phyloP scores from a whole-genome alignment of 768 basidiomycete species.

The Trichaptum fuscoviolaceum region DNA sequence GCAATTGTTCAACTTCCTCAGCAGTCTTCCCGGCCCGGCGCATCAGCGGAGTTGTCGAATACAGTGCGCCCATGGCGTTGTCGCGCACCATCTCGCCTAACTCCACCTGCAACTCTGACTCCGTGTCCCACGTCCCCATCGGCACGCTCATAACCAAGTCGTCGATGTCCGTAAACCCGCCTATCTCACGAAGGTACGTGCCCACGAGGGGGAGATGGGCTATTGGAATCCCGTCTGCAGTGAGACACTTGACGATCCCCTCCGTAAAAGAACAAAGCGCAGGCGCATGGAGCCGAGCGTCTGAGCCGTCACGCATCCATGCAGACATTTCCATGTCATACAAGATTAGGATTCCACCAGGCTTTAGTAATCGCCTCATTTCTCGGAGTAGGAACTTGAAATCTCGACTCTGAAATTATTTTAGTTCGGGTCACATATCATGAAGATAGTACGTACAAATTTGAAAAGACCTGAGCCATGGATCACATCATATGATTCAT shows the following conservation, averaged over 20 bases:
- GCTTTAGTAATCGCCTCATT: not conserved
- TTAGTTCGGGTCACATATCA: not conserved
- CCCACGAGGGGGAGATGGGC: not conserved
- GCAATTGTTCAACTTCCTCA: not conserved
- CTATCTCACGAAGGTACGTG: not conserved
- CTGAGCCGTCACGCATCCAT: slow-evolving; percentile 2
- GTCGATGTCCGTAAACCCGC: slow-evolving; percentile 1
- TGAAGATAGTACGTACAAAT: not conserved
- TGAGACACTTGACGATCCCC: not conserved
- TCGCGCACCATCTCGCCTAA: slow-evolving; percentile 1
- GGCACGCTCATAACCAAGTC: slow-evolving; percentile 1
- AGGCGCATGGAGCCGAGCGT: not conserved
- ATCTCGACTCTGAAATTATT: not conserved
- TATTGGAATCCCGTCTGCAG: not conserved
- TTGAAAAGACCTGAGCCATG: not conserved
- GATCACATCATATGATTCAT: not conserved
- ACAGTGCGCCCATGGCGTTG: not conserved
- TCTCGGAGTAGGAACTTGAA: not conserved
- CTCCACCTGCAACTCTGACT: slow-evolving; percentile 1
- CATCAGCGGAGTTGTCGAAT: not conserved
- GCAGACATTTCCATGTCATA: not conserved
- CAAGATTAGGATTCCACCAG: not conserved
- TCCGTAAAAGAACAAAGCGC: not conserved
- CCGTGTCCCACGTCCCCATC: not conserved
- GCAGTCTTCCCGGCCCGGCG: slow-evolving; percentile 1